phyloP scores from a whole-genome alignment of 2,329 filamentous ascomycete species.

The Helicocarpus griseus region DNA sequence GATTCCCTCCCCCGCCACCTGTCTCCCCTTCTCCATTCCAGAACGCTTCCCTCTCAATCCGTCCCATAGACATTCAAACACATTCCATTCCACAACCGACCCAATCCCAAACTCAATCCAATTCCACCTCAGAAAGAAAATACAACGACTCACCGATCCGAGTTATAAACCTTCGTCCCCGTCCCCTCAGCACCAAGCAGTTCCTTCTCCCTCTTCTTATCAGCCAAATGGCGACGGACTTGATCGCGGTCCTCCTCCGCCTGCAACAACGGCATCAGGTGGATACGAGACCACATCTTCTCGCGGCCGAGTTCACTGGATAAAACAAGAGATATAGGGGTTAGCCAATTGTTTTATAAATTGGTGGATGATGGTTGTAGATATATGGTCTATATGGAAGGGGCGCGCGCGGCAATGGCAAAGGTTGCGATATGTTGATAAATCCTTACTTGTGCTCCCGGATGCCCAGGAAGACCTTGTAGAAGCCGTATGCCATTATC shows the following conservation, averaged over 20 bases:
- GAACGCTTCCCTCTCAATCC: too few relatives aligned
- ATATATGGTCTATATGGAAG: not conserved
- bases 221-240: slow-evolving; percentile 75
- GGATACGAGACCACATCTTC: slow-evolving; percentile 96
- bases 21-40: too few relatives aligned
- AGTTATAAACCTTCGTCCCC: slow-evolving; percentile 77
- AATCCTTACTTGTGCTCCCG: slow-evolving; percentile 75
- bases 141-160: slow-evolving; percentile 58
- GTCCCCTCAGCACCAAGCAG: slow-evolving; percentile 77
- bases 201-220: slow-evolving; percentile 83
- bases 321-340: too few relatives aligned
- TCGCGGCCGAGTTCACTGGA: slow-evolving; percentile 82
- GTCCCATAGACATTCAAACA: too few relatives aligned
- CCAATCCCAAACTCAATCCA: too few relatives aligned
- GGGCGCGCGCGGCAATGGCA: not conserved
- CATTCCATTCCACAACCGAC: too few relatives aligned
- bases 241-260: slow-evolving; percentile 95
- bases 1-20: too few relatives aligned
- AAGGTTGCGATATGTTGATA: too few relatives aligned
- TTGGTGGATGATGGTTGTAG: too few relatives aligned
- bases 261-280: slow-evolving; percentile 86
- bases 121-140: not conserved
- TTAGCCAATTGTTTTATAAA: too few relatives aligned
- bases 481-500: slow-evolving; percentile 86
- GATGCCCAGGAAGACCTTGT: slow-evolving; percentile 69